phyloP scores from a whole-genome alignment of 148 eudicot species.

The Tetragonia tetragonoides region DNA sequence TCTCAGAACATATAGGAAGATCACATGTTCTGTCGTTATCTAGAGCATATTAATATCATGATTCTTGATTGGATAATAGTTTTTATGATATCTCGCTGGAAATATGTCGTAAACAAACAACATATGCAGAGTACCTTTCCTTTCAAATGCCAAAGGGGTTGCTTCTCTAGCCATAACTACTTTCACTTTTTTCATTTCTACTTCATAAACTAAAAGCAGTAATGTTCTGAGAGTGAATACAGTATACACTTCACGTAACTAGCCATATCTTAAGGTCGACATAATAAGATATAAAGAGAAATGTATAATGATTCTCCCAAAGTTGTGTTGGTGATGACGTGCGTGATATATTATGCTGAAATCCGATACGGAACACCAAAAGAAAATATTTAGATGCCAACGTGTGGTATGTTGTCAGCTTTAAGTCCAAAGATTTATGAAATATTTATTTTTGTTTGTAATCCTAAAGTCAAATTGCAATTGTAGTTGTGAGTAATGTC shows the following conservation, averaged over 20 bases:
- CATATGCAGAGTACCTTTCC: not conserved
- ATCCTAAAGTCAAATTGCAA: no score
- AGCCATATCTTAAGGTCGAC: not conserved
- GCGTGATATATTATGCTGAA: not conserved
- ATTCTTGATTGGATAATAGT: not conserved
- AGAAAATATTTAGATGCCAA: no score
- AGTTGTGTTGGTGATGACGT: not conserved
- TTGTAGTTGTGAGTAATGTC: no score
- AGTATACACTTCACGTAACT: not conserved
- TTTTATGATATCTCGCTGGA: not conserved
- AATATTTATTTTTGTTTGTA: no score
- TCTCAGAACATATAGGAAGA: not conserved
- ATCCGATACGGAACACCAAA: not conserved
- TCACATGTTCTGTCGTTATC: not conserved
- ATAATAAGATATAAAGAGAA: not conserved
- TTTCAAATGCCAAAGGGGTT: not conserved
- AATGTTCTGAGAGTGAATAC: not conserved
- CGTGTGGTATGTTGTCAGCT: no score
- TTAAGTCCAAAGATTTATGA: no score
- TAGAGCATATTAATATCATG: no score
- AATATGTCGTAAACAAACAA: not conserved
- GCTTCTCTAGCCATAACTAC: not conserved
- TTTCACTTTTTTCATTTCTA: not conserved
- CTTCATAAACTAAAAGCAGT: slow-evolving; percentile 13
- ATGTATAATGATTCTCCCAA: not conserved